These are phyloP conservation scores for Phytophthora gonapodyides DNA, from an alignment of 352 stramenopile genomes.

Conservation along the genomic window DNA sequence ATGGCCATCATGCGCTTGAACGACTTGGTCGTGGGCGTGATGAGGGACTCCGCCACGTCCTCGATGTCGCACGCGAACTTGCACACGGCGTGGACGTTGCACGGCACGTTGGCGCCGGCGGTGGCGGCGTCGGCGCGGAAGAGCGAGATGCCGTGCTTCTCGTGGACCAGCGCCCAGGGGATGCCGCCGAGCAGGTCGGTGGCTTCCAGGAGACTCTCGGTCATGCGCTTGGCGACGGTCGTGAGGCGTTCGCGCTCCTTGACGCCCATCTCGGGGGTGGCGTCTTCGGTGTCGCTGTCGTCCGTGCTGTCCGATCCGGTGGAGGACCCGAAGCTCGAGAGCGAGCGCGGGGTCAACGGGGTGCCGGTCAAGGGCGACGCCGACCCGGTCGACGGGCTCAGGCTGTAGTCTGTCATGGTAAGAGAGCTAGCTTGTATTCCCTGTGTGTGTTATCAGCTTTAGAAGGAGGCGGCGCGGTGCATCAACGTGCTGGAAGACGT, in stretches of 20 bases:
- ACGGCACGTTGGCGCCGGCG: conserved; percentile 57
- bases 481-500: conserved; percentile 7
- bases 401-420: conserved; percentile 32
- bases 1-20: conserved; percentile 89
- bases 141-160: conserved; percentile 85
- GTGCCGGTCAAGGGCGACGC: conserved; percentile 19
- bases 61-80: conserved; percentile 83
- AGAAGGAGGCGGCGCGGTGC: background rate
- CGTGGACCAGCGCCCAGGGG: conserved; percentile 74
- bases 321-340: conserved; percentile 27
- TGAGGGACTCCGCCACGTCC: conserved; percentile 82
- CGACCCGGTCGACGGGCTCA: conserved; percentile 8
- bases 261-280: conserved; percentile 35
- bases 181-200: conserved; percentile 77
- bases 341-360: conserved; percentile 23
- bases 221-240: conserved; percentile 81
- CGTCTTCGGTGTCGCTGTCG: conserved; percentile 21
- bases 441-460: conserved; percentile 6
- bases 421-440: conserved; percentile 9
- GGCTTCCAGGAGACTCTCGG: conserved; percentile 69
- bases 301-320: conserved; percentile 28
- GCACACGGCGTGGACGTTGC: conserved; percentile 87
- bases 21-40: conserved; percentile 73
- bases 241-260: conserved; percentile 76
- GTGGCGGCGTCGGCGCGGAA: conserved; percentile 69